Conservation (phyloP, 331 rosid genomes). For the Quercus tomentella region DNA sequence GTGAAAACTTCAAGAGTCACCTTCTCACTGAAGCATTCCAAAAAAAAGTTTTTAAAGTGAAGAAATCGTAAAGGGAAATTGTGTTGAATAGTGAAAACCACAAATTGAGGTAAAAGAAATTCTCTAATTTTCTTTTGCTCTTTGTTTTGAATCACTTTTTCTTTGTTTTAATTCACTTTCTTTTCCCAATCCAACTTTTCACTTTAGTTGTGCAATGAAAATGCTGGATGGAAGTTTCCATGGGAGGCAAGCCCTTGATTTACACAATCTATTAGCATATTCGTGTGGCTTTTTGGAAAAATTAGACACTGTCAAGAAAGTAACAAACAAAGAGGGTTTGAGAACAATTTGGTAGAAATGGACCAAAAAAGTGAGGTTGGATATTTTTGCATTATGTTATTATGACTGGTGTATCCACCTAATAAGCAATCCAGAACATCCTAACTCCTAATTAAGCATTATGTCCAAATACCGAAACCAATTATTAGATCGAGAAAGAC, state of each 20-base stretch:
- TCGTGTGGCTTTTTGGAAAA: no score
- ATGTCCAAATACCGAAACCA: no score
- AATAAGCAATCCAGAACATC: no score
- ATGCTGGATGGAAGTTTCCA: background rate
- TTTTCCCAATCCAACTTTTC: background rate
- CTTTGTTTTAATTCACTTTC: conserved; percentile 9
- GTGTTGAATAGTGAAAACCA: conserved; percentile 8
- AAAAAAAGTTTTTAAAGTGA: background rate
- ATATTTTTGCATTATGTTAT: no score
- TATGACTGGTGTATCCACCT: no score
- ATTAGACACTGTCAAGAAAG: no score
- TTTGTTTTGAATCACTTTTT: background rate
- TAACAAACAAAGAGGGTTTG: no score
- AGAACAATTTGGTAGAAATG: no score
- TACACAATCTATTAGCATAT: background rate
- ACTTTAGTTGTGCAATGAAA: background rate
- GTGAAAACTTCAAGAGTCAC: no score
- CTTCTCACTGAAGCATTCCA: background rate
- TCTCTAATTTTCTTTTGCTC: conserved; percentile 8
- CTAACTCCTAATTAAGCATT: no score
- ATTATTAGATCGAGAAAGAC: no score
- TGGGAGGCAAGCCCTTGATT: background rate
- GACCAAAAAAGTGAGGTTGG: no score
- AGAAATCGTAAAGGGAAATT: conserved; percentile 20
- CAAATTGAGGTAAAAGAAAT: conserved; percentile 6